These are phyloP conservation scores for Dothideomycetidae sp. DNA, from an alignment of 2,329 filamentous ascomycete species.

Conservation along the genomic window DNA sequence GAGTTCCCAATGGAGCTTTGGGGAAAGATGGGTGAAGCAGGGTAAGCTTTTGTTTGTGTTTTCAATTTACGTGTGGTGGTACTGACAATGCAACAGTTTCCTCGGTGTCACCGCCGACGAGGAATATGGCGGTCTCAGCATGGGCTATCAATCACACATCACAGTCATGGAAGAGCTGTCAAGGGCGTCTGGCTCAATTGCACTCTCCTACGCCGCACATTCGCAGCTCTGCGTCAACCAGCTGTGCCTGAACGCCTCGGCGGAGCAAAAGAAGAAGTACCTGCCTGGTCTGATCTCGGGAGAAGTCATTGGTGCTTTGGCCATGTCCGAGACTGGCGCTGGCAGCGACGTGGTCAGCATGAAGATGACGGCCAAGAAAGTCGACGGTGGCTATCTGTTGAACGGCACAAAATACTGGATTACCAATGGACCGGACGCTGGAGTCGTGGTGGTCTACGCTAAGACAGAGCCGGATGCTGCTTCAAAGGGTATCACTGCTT, in stretches of 20 bases:
- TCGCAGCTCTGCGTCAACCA: conserved; percentile 96
- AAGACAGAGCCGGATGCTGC: conserved; percentile 72
- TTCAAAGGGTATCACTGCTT: conserved; percentile 88
- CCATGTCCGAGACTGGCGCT: conserved; percentile 86
- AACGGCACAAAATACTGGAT: conserved; percentile 99
- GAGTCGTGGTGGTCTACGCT: conserved; percentile 87
- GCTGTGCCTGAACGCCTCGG: conserved; percentile 71
- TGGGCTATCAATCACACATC: conserved; percentile 96
- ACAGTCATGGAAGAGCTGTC: conserved; percentile 91
- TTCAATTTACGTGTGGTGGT: too few relatives aligned
- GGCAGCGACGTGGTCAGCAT: conserved; percentile 93
- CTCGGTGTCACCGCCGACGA: conserved; percentile 89
- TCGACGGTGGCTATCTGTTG: conserved; percentile 72
- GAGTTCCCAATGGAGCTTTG: conserved; percentile 85
- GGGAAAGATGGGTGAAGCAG: conserved; percentile 82
- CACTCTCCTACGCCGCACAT: conserved; percentile 86
- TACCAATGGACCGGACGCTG: conserved; percentile 84
- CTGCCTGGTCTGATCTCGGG: conserved; percentile 72
- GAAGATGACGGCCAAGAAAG: conserved; percentile 68
- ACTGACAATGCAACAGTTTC: conserved; percentile 40
- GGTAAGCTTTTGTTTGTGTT: conserved; percentile 23
- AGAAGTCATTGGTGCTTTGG: conserved; percentile 68
- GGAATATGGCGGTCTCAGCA: conserved; percentile 71
- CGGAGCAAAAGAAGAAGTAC: conserved; percentile 65
- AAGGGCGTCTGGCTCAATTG: conserved; percentile 58